Conservation (phyloP, 1,284 basidiomycete genomes). For the Rhodotorula sp. region DNA sequence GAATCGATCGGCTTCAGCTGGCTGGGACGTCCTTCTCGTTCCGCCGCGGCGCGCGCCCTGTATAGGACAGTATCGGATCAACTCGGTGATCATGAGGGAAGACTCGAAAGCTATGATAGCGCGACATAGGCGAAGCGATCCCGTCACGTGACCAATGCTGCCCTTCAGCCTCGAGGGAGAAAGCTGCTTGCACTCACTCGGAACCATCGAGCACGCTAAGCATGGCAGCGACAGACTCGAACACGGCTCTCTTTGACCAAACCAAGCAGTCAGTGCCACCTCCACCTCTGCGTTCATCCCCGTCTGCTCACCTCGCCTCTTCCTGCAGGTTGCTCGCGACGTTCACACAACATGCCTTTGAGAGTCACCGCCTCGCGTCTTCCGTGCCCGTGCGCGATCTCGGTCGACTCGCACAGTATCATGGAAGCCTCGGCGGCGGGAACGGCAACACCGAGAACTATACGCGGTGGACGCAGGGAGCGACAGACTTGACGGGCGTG, state of each 20-base stretch:
- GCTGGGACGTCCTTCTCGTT: too few species aligned
- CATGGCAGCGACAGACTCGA: constrained; percentile 10
- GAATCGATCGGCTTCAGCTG: too few species aligned
- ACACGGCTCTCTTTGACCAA: constrained; percentile 21
- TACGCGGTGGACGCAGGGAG: constrained; percentile 24
- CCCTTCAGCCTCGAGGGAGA: neutral
- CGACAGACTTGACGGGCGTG: constrained; percentile 14
- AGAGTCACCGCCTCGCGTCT: constrained; percentile 16
- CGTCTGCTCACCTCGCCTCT: neutral
- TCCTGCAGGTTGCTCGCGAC: constrained; percentile 10
- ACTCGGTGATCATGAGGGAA: too few species aligned
- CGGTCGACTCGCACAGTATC: neutral
- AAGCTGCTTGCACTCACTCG: neutral
- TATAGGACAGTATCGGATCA: too few species aligned
- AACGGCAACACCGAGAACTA: constrained; percentile 22
- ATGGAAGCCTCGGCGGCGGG: neutral
- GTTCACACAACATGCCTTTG: constrained; percentile 13
- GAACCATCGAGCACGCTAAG: neutral
- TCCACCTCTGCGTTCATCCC: too few species aligned
- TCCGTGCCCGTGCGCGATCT: constrained; percentile 18
- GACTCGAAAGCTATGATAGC: too few species aligned
- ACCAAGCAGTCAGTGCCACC: constrained; percentile 26
- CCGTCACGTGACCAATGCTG: neutral
- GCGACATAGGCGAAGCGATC: too few species aligned
- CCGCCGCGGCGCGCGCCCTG: too few species aligned